Evolutionary conservation across 108 stramenopile genomes (phyloP), one percentile per base, ranked within the genome.

Genomic region (Skeletonema tropicum): DNA sequence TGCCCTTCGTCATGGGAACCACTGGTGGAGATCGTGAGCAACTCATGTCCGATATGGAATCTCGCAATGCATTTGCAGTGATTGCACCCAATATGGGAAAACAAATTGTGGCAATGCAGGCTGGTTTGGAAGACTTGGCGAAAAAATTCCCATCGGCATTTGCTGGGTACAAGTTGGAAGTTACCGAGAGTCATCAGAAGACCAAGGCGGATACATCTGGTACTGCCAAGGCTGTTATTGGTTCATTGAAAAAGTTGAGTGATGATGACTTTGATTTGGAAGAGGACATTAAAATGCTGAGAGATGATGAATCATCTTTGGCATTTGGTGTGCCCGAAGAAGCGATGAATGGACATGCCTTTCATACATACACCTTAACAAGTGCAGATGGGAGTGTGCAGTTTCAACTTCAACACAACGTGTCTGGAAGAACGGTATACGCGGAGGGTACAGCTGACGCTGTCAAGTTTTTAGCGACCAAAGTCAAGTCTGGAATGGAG

Each of bases 31-130:
- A 97, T 73, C 90, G 97, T 46, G 96, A 93, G 9, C 78, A 86
- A 66, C 83, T 99, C 3, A 71, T 87, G 73, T 57, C 75, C 2
- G 94, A 93, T 60, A 87, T 97, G 33, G 90, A 89, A 48, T 64
- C 75, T 5, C 68, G 88, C 7, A 73, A 77, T 19, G 89, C 92
- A 70, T 96, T 91, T 71, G 97, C 97, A 45, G 95, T 99, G 6
- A 97, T 99, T 84, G 99, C 99, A 12, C 99, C 98, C 45, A 99
- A 99, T 80, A 99, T 99, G 99, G 97, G 93, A 26, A 99, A 99
- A 80, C 97, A 98, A 80, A 98, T 99, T 82, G 98, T 99, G 13
- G 98, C 98, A n/a, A 88, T 99, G 83, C 97, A 99, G 79, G 87
- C 96, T 26, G 96, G 93, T 14, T 72, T 99, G 68, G 97, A 96